Conservation (phyloP, 805 yeast species). For the Alloascoidea africana region DNA sequence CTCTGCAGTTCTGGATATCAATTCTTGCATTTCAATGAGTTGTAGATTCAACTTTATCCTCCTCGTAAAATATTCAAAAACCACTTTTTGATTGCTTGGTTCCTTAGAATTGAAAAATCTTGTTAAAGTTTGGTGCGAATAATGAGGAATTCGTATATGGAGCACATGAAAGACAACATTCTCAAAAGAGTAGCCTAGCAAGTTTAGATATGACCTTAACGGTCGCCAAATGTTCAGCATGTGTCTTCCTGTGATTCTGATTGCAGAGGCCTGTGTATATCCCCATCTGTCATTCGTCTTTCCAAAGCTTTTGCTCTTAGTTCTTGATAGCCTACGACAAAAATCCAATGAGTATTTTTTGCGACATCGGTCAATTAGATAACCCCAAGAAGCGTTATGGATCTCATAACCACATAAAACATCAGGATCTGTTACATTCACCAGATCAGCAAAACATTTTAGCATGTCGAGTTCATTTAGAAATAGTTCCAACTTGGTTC, state of each 20-base stretch:
- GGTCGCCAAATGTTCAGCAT: constrained; percentile 76
- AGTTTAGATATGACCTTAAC: constrained; percentile 42
- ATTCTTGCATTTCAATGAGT: constrained; percentile 45
- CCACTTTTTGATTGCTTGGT: constrained; percentile 16
- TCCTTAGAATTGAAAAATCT: constrained; percentile 21
- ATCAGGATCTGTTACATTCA: constrained; percentile 69
- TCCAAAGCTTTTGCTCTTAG: constrained; percentile 23
- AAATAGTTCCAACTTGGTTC: constrained; percentile 21
- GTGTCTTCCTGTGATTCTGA: constrained; percentile 67
- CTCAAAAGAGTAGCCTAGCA: constrained; percentile 62
- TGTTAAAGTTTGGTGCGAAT: constrained; percentile 31
- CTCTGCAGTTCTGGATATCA: constrained; percentile 59
- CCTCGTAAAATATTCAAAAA: constrained; percentile 29
- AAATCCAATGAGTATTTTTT: constrained; percentile 33
- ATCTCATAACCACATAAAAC: constrained; percentile 77
- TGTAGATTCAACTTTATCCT: constrained; percentile 28
- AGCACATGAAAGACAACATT: constrained; percentile 55
- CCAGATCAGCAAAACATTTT: constrained; percentile 34
- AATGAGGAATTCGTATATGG: constrained; percentile 55
- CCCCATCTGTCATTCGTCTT: constrained; percentile 56
- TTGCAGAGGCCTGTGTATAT: constrained; percentile 56
- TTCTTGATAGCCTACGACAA: constrained; percentile 42
- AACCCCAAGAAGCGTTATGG: constrained; percentile 81
- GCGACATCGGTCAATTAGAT: constrained; percentile 44
- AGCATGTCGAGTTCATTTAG: constrained; percentile 46